phyloP scores from a whole-genome alignment of 2,329 filamentous ascomycete genomes.

The Cordyceps javanica region DNA sequence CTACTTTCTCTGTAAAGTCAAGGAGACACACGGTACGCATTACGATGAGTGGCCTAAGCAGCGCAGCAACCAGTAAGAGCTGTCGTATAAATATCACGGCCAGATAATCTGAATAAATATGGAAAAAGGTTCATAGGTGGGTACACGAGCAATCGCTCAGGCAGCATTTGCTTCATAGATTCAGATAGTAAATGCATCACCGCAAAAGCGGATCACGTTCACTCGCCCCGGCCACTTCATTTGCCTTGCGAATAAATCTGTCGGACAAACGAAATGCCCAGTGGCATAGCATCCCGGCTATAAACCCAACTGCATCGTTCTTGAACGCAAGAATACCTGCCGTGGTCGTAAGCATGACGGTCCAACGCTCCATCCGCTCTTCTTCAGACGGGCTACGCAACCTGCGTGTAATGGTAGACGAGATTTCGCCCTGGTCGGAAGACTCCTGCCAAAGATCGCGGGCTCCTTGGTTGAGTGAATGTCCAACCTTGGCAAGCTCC shows the following conservation, averaged over 20 bases:
- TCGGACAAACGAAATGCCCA: constrained; percentile 53
- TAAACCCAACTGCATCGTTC: constrained; percentile 84
- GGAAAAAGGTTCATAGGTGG: background rate
- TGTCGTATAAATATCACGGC: background rate
- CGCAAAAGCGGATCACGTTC: constrained; percentile 27
- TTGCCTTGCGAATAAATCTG: constrained; percentile 34
- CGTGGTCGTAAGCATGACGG: constrained; percentile 83
- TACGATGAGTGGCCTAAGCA: constrained; percentile 18
- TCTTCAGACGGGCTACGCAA: constrained; percentile 54
- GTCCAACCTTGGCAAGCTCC: constrained; percentile 79
- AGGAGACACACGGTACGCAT: constrained; percentile 22
- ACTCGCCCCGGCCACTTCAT: constrained; percentile 15
- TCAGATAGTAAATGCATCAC: constrained; percentile 12
- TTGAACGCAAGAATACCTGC: constrained; percentile 77
- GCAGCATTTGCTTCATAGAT: constrained; percentile 3
- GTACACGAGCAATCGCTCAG: background rate
- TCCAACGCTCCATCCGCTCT: constrained; percentile 72
- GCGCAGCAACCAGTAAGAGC: constrained; percentile 5
- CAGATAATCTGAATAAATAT: constrained; percentile 1
- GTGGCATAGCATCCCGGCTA: constrained; percentile 75
- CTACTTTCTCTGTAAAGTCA: constrained; percentile 26
- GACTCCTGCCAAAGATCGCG: constrained; percentile 54
- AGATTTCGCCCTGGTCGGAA: constrained; percentile 30
- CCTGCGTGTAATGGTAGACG: constrained; percentile 29
- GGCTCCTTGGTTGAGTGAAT: constrained; percentile 71